phyloP scores from a whole-genome alignment of 306 rosid species.

The Styphnolobium japonicum region DNA sequence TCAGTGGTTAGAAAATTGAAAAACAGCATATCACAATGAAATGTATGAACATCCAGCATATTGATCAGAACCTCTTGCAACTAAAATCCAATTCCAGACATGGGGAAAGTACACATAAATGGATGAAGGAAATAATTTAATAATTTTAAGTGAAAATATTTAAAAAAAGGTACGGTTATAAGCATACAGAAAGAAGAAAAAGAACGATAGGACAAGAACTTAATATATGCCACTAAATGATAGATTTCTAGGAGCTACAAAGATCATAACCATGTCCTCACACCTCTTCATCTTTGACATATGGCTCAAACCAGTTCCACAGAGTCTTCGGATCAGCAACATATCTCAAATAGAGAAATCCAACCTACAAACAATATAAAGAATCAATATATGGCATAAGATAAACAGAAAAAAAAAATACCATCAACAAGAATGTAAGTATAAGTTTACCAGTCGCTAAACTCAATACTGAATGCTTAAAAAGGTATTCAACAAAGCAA shows the following conservation, averaged over 20 bases:
- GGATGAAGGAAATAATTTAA: background rate
- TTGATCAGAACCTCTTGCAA: background rate
- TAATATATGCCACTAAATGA: background rate
- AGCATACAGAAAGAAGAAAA: background rate
- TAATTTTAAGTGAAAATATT: background rate
- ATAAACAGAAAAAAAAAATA: background rate
- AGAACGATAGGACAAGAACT: background rate
- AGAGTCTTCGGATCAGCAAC: slow-evolving; percentile 87
- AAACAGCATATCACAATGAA: background rate
- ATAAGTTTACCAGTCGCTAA: slow-evolving; percentile 8
- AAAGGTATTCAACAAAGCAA: background rate
- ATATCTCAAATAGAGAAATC: slow-evolving; percentile 95
- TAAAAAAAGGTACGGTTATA: background rate
- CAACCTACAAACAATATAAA: slow-evolving; percentile 55
- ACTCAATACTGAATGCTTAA: background rate
- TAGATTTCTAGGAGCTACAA: slow-evolving; percentile 8
- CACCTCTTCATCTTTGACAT: slow-evolving; percentile 90
- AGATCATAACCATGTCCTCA: slow-evolving; percentile 10
- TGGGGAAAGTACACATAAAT: background rate
- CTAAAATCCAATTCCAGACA: background rate
- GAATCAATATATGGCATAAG: slow-evolving; percentile 1
- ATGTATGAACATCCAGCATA: background rate
- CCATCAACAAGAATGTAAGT: background rate
- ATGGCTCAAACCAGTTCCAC: slow-evolving; percentile 96
- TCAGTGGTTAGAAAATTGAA: background rate